Conservation (phyloP, 1,284 basidiomycete species). For the Pyrrhoderma noxium region DNA sequence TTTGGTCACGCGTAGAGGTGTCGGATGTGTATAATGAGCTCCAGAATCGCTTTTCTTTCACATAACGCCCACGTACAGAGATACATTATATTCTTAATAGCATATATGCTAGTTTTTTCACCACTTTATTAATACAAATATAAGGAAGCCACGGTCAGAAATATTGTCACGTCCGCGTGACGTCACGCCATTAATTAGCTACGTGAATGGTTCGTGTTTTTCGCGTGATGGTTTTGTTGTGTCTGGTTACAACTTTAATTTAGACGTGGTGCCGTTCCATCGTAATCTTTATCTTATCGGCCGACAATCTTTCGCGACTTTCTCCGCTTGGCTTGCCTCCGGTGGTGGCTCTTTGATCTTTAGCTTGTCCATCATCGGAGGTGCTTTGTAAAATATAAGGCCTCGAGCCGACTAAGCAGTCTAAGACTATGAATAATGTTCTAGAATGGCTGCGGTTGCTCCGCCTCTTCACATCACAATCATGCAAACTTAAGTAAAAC, state of each 20-base stretch:
- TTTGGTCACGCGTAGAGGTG: constrained; percentile 7
- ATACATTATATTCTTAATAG: not conserved
- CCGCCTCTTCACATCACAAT: too few relatives aligned
- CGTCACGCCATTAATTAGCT: constrained; percentile 9
- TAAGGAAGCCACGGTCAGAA: too few relatives aligned
- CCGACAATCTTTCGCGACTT: constrained; percentile 2
- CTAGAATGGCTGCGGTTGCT: too few relatives aligned
- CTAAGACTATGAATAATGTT: too few relatives aligned
- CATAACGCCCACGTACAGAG: not conserved
- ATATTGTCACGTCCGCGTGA: constrained; percentile 2
- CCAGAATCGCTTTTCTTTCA: not conserved
- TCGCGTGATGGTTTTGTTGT: constrained; percentile 10
- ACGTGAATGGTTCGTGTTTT: not conserved
- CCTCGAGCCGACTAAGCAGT: too few relatives aligned
- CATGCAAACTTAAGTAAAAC: too few relatives aligned
- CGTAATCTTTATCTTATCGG: constrained; percentile 7
- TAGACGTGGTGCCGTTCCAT: not conserved
- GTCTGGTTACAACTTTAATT: not conserved
- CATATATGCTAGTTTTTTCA: not conserved
- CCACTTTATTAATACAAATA: not conserved
- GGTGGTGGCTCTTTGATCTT: not conserved
- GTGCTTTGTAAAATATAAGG: too few relatives aligned
- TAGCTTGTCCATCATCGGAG: too few relatives aligned
- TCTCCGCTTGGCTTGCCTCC: not conserved
- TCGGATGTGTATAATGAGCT: not conserved